Percentiles rank a stretch among this genome's conserved stretches.
Evolutionary conservation across 2,329 filamentous ascomycete species (phyloP).

Genomic region (Myriangium duriaei): DNA sequence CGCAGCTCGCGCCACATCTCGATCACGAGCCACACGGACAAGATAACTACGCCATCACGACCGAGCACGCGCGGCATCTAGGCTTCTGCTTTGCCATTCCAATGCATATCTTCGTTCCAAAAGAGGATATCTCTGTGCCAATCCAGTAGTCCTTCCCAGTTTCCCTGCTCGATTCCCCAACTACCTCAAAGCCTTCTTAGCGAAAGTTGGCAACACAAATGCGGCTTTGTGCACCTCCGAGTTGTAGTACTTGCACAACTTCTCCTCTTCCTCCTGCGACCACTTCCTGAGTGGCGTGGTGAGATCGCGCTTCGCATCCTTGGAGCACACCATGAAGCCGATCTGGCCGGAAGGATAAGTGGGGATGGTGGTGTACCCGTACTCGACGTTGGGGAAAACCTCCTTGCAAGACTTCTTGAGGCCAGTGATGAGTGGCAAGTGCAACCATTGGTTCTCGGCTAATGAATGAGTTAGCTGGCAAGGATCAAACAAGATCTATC

Average conservation of each 20-base stretch:
- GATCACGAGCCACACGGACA: too few species aligned
- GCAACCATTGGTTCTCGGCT: constrained; percentile 99
- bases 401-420: constrained; percentile 95
- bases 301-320: constrained; percentile 75
- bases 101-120: background rate
- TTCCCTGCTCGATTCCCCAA: constrained; percentile 9
- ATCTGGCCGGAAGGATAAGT: constrained; percentile 99
- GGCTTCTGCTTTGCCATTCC: too few species aligned
- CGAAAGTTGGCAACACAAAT: constrained; percentile 90
- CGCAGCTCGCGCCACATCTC: too few species aligned
- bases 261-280: constrained; percentile 77
- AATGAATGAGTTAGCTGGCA: constrained; percentile 15
- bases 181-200: constrained; percentile 54
- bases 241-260: constrained; percentile 95
- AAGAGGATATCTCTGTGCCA: background rate
- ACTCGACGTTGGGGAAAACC: constrained; percentile 95
- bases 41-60: too few species aligned
- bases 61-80: too few species aligned
- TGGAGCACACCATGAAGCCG: constrained; percentile 99
- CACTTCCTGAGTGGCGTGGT: constrained; percentile 73
- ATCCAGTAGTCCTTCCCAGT: background rate
- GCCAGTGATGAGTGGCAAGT: constrained; percentile 82
- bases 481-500: background rate
- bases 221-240: constrained; percentile 88
- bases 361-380: constrained; percentile 97